Evolutionary conservation across 106 monocot genomes (phyloP), one percentile per base, ranked within the genome.

Genomic region (Acorus gramineus): DNA sequence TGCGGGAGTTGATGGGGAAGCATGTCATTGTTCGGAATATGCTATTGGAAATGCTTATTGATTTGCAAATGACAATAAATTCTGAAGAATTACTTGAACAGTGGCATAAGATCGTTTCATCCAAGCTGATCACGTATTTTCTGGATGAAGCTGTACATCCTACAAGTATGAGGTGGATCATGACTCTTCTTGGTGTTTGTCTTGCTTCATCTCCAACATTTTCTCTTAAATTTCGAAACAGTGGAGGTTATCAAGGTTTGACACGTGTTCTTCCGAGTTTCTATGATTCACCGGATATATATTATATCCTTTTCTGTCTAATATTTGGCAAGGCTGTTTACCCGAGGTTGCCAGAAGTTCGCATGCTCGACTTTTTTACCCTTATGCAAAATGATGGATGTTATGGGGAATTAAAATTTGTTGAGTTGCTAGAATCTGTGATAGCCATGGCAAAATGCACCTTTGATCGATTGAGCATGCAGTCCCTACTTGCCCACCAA

Each of bases 91-190:
- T 84, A 57, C 82, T 98, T 50, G 98, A 98, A 60, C 98, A 92
- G 66, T 98, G 98, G 98, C 98, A 98, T 62, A 98, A 98, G 73
- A 81, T 88, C 76, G 98, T 98, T 64, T 98, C 98, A 42, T 88
- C 92, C 52, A 98, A 85, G 76, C 70, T 98, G 76, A 81, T 98
- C 70, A 83, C 92, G 53, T 92, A 79, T 74, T 98, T 98, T 85
- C 88, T 98, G 60, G 98, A 98, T 79, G 98, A 98, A 83, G 78
- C 98, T 62, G 92, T 89, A 2, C 98, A 98, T 69, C 92, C 98
- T 50, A 98, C 98, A 8, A 98, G 88, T 73, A 98, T 98, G 98
- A 78, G 92, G 74, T 98, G 98, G 98, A 87, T 98, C 75, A 89
- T 92, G 85, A 98, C 98, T 77, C 88, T 98, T 70, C 80, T 92